phyloP scores from a whole-genome alignment of 1,284 basidiomycete genomes.

The Cryptococcus neoformans region DNA sequence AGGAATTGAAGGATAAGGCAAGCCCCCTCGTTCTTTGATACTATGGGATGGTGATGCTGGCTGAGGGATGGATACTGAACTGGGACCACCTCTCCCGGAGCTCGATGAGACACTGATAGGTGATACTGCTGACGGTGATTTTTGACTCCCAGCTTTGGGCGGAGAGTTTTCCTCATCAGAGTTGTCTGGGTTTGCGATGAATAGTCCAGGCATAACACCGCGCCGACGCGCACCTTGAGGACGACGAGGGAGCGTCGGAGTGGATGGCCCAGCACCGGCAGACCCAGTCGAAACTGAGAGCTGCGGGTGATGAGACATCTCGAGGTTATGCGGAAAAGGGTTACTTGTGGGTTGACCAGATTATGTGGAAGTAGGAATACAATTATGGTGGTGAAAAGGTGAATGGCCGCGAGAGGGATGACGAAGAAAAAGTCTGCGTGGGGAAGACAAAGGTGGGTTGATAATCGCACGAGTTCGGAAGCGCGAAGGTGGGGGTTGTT shows the following conservation, averaged over 20 bases:
- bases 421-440: too few relatives aligned
- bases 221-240: constrained; percentile 36
- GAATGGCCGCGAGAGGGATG: too few relatives aligned
- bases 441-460: too few relatives aligned
- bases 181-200: constrained; percentile 44
- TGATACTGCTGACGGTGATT: constrained; percentile 16
- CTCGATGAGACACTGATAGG: constrained; percentile 10
- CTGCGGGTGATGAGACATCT: constrained; percentile 3
- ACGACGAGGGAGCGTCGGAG: constrained; percentile 16
- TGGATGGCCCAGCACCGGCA: constrained; percentile 18
- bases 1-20: constrained; percentile 24
- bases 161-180: constrained; percentile 35
- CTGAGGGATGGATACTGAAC: constrained; percentile 3
- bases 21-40: constrained; percentile 6
- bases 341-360: too few relatives aligned
- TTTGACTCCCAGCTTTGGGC: background rate
- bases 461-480: too few relatives aligned
- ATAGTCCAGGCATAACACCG: constrained; percentile 24
- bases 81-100: constrained; percentile 7
- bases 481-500: too few relatives aligned
- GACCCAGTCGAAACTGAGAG: constrained; percentile 5
- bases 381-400: too few relatives aligned
- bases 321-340: background rate
- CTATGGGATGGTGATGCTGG: constrained; percentile 5
- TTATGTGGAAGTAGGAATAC: too few relatives aligned